Evolutionary conservation across 2,329 filamentous ascomycete genomes (phyloP).

Genomic region (Hortaea sp.): DNA sequence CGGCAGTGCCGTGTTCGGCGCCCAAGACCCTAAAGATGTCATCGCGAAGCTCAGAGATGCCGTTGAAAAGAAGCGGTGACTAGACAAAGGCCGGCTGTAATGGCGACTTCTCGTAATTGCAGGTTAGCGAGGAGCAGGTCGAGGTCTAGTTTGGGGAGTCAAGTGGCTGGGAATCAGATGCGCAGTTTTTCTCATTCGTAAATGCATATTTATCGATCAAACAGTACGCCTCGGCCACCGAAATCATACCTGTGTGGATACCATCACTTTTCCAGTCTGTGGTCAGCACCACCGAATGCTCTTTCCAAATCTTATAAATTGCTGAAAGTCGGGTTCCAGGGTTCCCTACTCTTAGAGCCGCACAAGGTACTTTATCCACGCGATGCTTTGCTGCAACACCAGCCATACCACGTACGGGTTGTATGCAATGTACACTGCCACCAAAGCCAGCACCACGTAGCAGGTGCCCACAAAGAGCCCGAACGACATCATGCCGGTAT

Average conservation of each 20-base stretch:
- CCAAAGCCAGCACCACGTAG: neutral
- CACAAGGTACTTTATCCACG: neutral
- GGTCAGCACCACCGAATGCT: neutral
- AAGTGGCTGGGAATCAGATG: no score
- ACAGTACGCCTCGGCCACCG: no score
- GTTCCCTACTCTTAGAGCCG: neutral
- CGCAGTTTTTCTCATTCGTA: no score
- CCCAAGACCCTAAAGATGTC: conserved; percentile 75
- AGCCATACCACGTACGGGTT: neutral
- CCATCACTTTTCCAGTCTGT: neutral
- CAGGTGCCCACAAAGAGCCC: neutral
- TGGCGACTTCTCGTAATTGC: neutral
- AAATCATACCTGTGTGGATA: no score
- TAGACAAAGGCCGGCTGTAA: conserved; percentile 13
- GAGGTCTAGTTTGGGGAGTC: neutral
- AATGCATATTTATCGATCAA: no score
- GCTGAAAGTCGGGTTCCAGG: no score
- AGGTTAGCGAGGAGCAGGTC: neutral
- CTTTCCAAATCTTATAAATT: neutral
- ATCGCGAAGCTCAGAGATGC: conserved; percentile 71
- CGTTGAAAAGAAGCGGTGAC: conserved; percentile 53
- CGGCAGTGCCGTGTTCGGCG: conserved; percentile 90
- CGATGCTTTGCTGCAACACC: neutral
- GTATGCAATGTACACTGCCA: neutral
- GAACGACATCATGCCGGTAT: neutral